Evolutionary conservation across 345 rosid genomes (phyloP), one percentile per base, ranked within the genome.

Genomic region (Rhizophora mangle): DNA sequence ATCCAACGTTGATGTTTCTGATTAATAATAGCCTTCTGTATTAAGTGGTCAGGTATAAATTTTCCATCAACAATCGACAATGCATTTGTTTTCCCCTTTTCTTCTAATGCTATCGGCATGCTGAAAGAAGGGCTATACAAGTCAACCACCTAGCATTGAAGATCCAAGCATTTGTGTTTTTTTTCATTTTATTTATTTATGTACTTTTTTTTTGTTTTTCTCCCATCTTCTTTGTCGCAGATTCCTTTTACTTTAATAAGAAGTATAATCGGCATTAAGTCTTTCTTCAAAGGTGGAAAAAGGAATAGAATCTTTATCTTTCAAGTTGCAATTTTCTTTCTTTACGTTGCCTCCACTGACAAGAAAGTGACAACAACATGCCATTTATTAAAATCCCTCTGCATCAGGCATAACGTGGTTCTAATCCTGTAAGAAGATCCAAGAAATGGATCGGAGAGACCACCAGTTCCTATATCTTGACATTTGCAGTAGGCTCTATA

Each of bases 401-500:
- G 49, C 19, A 15, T 0, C 18, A 3, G 49, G 1, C 1, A 13
- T 43, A 43, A 43, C 4, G 15, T 19, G 13, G 18, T 43, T 43
- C 49, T 43, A 13, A 1, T 43, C 19, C 15, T 43, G 15, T 11
- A 43, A 13, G 6, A 22, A 7, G 15, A 11, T 21, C 13, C 29
- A 62, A 6, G 7, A 68, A 70, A 86, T 84, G 88, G 85, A 76
- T 72, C 71, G 54, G 10, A 74, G 36, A 20, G 77, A 74, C 20
- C 60, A 54, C 37, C 72, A 66, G 0, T 3, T 34, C 77, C 79
- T 68, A 68, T 64, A 70, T 56, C 63, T 65, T 21, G 60, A 68
- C 72, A 74, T 81, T n/a, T 84, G 86, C 83, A 58, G 27, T 27
- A 76, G 68, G 76, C 51, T 87, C 43, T 78, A 77, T 78, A 74